phyloP scores from a whole-genome alignment of 192 early-diverging fungal genomes.

The Rhizoclosmatium globosum region DNA sequence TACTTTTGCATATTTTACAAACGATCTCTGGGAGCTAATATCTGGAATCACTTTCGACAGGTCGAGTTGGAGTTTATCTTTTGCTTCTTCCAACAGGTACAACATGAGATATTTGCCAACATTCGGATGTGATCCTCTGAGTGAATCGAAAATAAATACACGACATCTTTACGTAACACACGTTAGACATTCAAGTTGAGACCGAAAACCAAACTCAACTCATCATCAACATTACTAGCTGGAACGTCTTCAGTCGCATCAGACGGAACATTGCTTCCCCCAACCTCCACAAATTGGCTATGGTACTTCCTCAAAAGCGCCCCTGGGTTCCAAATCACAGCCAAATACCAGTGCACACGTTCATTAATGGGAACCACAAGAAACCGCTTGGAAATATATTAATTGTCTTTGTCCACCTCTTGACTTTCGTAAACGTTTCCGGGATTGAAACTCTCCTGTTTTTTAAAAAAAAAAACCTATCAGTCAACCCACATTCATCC shows the following conservation, averaged over 20 bases:
- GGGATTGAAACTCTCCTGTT: constrained; percentile 45
- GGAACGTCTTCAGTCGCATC: neutral
- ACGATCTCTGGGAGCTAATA: constrained; percentile 65
- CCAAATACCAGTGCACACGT: constrained; percentile 90
- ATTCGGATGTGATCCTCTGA: constrained; percentile 56
- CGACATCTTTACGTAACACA: constrained; percentile 42
- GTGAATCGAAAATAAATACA: constrained; percentile 73
- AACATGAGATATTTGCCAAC: constrained; percentile 47
- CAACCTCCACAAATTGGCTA: neutral
- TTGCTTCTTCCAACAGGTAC: constrained; percentile 57
- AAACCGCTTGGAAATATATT: constrained; percentile 81
- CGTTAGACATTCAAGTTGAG: neutral
- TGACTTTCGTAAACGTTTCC: constrained; percentile 66
- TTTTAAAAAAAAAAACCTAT: constrained; percentile 3
- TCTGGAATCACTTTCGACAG: neutral
- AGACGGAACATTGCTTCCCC: neutral
- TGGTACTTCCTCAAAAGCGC: constrained; percentile 41
- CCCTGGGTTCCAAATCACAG: constrained; percentile 78
- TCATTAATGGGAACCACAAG: constrained; percentile 91
- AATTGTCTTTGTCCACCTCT: constrained; percentile 80
- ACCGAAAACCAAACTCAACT: neutral
- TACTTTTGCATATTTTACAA: constrained; percentile 48
- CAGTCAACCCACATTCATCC: neutral
- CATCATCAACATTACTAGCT: neutral
- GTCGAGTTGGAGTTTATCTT: constrained; percentile 9